phyloP scores from a whole-genome alignment of 257 asterid genomes.

The Gardenia jasminoides region DNA sequence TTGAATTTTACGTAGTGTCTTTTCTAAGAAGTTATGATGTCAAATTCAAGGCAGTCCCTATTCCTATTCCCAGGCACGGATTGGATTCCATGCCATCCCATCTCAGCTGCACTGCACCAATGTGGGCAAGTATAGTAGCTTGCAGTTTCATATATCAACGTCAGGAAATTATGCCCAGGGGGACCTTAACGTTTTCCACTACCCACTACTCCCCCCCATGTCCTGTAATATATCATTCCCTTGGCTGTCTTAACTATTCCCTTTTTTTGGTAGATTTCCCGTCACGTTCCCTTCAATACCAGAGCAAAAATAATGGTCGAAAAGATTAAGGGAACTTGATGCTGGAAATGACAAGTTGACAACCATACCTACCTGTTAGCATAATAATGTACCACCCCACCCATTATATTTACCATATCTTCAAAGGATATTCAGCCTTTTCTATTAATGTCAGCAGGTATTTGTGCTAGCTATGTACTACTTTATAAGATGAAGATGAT shows the following conservation, averaged over 20 bases:
- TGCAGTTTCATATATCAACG: not conserved
- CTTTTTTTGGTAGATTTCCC: not conserved
- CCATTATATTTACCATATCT: too few relatives aligned
- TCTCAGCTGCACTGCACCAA: constrained; percentile 6
- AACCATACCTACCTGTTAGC: too few relatives aligned
- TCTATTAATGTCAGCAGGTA: too few relatives aligned
- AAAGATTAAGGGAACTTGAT: too few relatives aligned
- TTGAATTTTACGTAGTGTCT: too few relatives aligned
- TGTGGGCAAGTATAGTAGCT: too few relatives aligned
- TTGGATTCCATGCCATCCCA: constrained; percentile 12
- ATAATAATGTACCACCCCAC: too few relatives aligned
- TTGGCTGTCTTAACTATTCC: not conserved
- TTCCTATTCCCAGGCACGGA: constrained; percentile 4
- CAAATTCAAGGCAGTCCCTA: constrained; percentile 1
- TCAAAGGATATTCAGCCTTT: too few relatives aligned
- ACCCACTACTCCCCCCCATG: not conserved
- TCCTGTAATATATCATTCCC: not conserved
- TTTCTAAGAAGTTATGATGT: not conserved
- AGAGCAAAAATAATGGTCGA: too few relatives aligned
- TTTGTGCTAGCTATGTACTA: too few relatives aligned
- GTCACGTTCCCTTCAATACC: not conserved
- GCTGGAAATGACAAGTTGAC: too few relatives aligned
- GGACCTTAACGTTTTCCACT: not conserved
- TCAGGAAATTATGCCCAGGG: not conserved
- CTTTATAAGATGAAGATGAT: too few relatives aligned